Evolutionary conservation across 2,329 filamentous ascomycete species (phyloP), one percentile per base, ranked within the genome.

Genomic region (Botrytis cinerea): DNA sequence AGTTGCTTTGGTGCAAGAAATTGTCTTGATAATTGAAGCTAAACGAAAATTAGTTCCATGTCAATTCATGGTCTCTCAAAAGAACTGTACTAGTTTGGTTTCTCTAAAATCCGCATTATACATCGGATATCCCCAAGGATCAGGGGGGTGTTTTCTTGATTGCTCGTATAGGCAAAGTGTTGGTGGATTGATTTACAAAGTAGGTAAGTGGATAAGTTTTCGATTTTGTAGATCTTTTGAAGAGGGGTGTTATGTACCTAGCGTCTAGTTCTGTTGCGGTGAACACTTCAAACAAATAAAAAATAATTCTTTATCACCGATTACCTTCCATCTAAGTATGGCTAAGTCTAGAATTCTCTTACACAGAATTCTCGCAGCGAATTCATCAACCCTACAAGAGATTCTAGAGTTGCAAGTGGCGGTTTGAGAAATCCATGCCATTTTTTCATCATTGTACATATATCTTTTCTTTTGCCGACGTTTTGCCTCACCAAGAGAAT

Each of bases 201-300:
- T 67, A 35, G 45, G 10, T 51, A n/a, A 28, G 63, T 35, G 32
- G 45, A 12, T 35, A 46, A 28, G 20, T 48, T 28, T 20, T 43
- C 25, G 63, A 32, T 25, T 51, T 20, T 9, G 63, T 51, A 67
- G 63, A 67, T 67, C 63, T 40, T 67, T 22, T n/a, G 45, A 67
- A 40, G 45, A 35, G 28, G 63, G 22, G 45, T 46, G 45, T 16
- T 38, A 57, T 57, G 51, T 57, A 18, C 51, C 51, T 57, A 57
- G 63, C 35, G 18, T 28, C 61, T 63, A 67, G 63, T 38, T 51
- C 45, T 67, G 45, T 51, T 67, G 63, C 63, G 63, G 63, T 67
- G 63, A 67, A 67, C 20, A 67, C 45, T 51, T 6, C 14, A n/a
- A 67, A 67, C n/a, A 63, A 45, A 43, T 43, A 38, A 35, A 66